These are phyloP conservation scores for Ophiostoma sp. DNA, from an alignment of 2,329 filamentous ascomycete species.

Conservation along the genomic window DNA sequence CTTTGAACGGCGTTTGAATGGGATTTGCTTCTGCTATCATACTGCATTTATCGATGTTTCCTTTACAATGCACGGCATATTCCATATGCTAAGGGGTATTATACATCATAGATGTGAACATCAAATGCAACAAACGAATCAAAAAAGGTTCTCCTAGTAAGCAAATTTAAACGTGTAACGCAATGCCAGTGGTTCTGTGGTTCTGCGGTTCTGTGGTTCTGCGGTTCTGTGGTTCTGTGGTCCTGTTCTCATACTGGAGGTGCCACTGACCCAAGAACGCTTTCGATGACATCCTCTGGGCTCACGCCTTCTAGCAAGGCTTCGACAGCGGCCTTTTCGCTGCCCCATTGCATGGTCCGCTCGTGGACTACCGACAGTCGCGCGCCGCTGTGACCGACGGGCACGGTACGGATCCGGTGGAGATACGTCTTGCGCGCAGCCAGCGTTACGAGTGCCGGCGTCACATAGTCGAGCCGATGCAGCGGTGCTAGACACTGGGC, in stretches of 20 bases:
- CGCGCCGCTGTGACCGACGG: conserved; percentile 38
- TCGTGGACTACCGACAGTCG: conserved; percentile 50
- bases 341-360: conserved; percentile 90
- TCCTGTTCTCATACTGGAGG: conserved; percentile 42
- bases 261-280: conserved; percentile 54
- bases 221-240: background rate
- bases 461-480: conserved; percentile 73
- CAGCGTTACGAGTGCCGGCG: conserved; percentile 75
- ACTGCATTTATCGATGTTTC: background rate
- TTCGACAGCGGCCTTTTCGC: conserved; percentile 63
- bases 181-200: background rate
- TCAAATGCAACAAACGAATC: background rate
- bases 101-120: conserved; percentile 6
- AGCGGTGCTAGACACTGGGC: conserved; percentile 70
- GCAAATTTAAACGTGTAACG: background rate
- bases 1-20: conserved; percentile 17
- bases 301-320: conserved; percentile 58
- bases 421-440: conserved; percentile 82
- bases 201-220: background rate
- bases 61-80: background rate
- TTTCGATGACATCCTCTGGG: conserved; percentile 59
- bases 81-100: background rate
- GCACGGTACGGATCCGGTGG: conserved; percentile 70
- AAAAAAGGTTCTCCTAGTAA: background rate
- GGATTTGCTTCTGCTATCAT: conserved; percentile 10